These are phyloP conservation scores for Parachlorella kessleri DNA, from an alignment of 139 green algal species.

Conservation along the genomic window DNA sequence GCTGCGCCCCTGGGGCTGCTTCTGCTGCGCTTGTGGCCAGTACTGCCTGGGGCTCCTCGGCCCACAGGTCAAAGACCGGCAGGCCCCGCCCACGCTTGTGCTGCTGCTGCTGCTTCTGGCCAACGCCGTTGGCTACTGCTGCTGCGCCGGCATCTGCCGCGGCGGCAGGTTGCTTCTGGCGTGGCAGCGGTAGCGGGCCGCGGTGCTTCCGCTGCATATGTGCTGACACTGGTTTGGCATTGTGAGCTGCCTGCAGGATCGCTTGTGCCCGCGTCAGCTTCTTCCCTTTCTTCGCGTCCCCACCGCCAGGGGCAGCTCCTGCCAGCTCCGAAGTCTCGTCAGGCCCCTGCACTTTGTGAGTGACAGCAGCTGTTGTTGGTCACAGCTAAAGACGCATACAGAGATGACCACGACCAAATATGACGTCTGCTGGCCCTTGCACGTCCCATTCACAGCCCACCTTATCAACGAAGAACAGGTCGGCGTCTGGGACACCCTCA, in stretches of 20 bases:
- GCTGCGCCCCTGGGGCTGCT: neutral
- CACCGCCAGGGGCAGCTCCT: neutral
- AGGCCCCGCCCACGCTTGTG: too few relatives aligned
- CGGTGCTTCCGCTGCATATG: conserved; percentile 9
- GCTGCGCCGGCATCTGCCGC: conserved; percentile 5
- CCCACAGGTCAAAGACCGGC: conserved; percentile 13
- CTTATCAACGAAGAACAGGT: conserved; percentile 84
- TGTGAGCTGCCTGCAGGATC: conserved; percentile 30
- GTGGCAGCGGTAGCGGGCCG: neutral
- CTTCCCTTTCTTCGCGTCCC: neutral
- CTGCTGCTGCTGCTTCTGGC: neutral
- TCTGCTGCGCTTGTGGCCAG: neutral
- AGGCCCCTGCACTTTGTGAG: too few relatives aligned
- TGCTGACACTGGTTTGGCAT: conserved; percentile 9
- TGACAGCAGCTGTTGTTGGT: too few relatives aligned
- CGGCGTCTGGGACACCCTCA: conserved; percentile 58
- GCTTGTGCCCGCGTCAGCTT: conserved; percentile 27
- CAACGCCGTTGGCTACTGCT: neutral
- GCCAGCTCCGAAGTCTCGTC: neutral
- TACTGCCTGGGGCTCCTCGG: neutral
- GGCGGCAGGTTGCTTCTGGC: neutral
- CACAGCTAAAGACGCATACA: too few relatives aligned
- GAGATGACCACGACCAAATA: too few relatives aligned
- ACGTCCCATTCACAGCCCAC: too few relatives aligned
- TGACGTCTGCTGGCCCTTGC: too few relatives aligned